These are phyloP conservation scores for Vitis vinifera DNA, from an alignment of 164 flowering plant species.

Conservation along the genomic window ASM3070453v1 NC_081816.1:1116001-1116500, in stretches of 20 bases:
- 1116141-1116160: background rate
- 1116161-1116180: no score
- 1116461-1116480: no score
- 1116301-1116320: slow-evolving; percentile 62
- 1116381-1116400: slow-evolving; percentile 24
- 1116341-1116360: slow-evolving; percentile 63
- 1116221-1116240: slow-evolving; percentile 61
- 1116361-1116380: slow-evolving; percentile 59
- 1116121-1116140: background rate
- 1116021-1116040: no score
- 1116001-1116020: no score
- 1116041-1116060: no score
- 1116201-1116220: slow-evolving; percentile 84
- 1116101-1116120: background rate
- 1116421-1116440: no score
- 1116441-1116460: no score
- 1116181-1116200: slow-evolving; percentile 9
- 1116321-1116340: slow-evolving; percentile 84
- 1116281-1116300: slow-evolving; percentile 62
- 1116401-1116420: no score
- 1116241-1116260: slow-evolving; percentile 74
- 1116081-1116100: no score
- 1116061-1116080: no score
- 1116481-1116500: no score
- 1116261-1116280: slow-evolving; percentile 84